Evolutionary conservation across 306 rosid genomes (phyloP).

Genomic region (Psophocarpus tetragonolobus): DNA sequence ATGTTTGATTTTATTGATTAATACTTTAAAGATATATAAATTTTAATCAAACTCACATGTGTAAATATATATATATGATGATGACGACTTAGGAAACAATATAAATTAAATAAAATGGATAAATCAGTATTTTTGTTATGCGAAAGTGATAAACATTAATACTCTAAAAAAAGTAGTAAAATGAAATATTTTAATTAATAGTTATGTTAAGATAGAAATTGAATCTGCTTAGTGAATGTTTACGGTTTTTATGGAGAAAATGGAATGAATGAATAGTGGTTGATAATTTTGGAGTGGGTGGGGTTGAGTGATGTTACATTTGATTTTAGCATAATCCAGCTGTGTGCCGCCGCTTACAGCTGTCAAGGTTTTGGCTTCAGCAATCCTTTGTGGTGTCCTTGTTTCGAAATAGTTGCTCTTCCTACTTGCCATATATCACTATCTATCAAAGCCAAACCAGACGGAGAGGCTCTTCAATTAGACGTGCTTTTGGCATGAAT

Average conservation of each 20-base stretch:
- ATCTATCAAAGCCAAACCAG: constrained; percentile 40
- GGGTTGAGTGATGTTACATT: neutral
- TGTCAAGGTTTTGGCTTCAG: constrained; percentile 29
- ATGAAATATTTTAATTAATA: too few species aligned
- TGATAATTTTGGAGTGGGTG: neutral
- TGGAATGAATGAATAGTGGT: neutral
- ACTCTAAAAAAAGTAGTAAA: too few species aligned
- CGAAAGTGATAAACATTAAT: too few species aligned
- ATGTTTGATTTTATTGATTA: too few species aligned
- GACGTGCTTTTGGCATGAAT: neutral
- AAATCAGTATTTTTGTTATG: too few species aligned
- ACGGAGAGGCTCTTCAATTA: neutral
- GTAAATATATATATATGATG: too few species aligned
- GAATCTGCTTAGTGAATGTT: too few species aligned
- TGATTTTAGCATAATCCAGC: constrained; percentile 44
- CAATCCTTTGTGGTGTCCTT: neutral
- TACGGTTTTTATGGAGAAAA: too few species aligned
- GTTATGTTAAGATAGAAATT: too few species aligned
- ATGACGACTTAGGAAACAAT: neutral
- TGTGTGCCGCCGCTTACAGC: constrained; percentile 33
- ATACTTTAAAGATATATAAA: too few species aligned
- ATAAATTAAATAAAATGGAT: neutral
- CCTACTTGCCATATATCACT: constrained; percentile 32
- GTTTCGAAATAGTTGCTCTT: neutral
- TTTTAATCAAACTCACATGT: too few species aligned